Evolutionary conservation across 2,329 filamentous ascomycete genomes (phyloP).

Genomic region (Aotearoamyces nothofagi): DNA sequence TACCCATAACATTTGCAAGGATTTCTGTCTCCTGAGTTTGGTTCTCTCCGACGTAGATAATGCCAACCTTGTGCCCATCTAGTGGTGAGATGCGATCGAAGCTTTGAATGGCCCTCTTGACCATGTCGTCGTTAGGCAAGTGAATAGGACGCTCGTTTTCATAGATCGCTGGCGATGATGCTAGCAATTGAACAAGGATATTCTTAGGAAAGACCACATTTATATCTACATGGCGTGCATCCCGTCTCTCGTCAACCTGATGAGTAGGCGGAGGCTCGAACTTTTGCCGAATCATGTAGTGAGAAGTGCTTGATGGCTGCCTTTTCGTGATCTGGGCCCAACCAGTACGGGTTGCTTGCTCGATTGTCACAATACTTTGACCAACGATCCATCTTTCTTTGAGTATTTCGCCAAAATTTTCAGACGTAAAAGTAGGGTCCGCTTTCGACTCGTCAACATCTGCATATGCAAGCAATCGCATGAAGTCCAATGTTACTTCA

Average conservation of each 20-base stretch:
- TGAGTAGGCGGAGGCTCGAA: constrained; percentile 42
- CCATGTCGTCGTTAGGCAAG: constrained; percentile 45
- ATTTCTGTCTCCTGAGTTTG: constrained; percentile 77
- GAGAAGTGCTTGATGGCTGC: constrained; percentile 53
- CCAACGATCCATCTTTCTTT: constrained; percentile 60
- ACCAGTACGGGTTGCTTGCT: constrained; percentile 50
- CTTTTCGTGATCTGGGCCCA: constrained; percentile 58
- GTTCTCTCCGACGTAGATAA: constrained; percentile 82
- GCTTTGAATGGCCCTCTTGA: constrained; percentile 50
- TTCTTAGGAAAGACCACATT: constrained; percentile 59
- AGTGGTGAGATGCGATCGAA: constrained; percentile 85
- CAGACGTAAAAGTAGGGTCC: constrained; percentile 48
- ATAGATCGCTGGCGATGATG: constrained; percentile 41
- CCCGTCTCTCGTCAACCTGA: constrained; percentile 33
- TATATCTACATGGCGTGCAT: constrained; percentile 33
- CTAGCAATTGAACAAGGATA: constrained; percentile 53
- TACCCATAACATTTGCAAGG: constrained; percentile 72
- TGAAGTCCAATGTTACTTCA: constrained; percentile 84
- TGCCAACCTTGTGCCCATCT: constrained; percentile 88
- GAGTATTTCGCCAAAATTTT: constrained; percentile 48
- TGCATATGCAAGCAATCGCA: constrained; percentile 77
- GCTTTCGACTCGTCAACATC: constrained; percentile 65
- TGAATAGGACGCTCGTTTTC: constrained; percentile 54
- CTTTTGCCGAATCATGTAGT: constrained; percentile 35
- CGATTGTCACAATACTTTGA: constrained; percentile 58